A percentile compares a stretch with the other conserved stretches of the same genome.
phyloP scores from a whole-genome alignment of 768 basidiomycete genomes.

The Arthromyces matolae region DNA sequence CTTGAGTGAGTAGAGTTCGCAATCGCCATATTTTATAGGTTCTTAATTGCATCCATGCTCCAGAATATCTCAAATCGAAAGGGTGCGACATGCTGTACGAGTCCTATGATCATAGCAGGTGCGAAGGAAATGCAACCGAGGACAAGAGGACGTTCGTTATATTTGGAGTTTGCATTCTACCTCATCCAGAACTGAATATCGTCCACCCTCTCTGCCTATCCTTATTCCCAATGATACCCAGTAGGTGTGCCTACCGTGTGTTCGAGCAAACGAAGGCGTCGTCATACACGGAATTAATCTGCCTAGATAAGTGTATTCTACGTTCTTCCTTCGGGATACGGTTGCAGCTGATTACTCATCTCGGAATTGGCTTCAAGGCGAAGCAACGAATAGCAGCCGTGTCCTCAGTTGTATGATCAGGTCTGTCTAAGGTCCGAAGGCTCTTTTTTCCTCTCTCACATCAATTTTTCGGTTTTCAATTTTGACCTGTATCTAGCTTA shows the following conservation, averaged over 20 bases:
- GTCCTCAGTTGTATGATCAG: not conserved
- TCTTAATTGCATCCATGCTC: not conserved
- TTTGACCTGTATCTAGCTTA: not conserved
- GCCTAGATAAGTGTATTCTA: not conserved
- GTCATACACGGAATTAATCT: no score
- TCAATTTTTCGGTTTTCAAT: not conserved
- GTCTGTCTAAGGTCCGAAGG: not conserved
- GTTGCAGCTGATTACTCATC: not conserved
- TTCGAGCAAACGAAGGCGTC: no score
- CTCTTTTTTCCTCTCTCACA: not conserved
- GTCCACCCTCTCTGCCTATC: no score
- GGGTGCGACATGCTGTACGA: not conserved
- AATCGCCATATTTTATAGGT: not conserved
- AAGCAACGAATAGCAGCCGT: constrained; percentile 3
- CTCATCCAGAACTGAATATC: not conserved
- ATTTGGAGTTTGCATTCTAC: not conserved
- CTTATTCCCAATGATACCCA: not conserved
- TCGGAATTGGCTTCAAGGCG: not conserved
- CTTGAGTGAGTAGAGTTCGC: not conserved
- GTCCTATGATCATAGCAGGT: constrained; percentile 7
- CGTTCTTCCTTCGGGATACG: not conserved
- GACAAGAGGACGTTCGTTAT: not conserved
- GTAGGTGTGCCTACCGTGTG: no score
- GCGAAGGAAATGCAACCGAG: constrained; percentile 4
- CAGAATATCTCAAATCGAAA: not conserved